Conservation (phyloP, 306 rosid species). For the Cicer bijugum region DNA sequence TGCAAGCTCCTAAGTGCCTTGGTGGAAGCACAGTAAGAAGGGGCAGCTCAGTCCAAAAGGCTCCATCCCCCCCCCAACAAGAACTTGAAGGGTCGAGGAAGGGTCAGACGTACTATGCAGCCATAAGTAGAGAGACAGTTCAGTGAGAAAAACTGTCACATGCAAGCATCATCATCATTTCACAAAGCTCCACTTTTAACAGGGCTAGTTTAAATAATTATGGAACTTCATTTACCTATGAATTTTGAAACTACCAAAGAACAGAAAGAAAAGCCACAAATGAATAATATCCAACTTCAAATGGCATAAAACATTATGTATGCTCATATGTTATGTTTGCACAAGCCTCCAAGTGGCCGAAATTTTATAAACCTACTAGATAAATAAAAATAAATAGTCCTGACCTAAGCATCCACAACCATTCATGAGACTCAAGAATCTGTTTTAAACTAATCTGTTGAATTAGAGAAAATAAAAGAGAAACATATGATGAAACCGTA, state of each 20-base stretch:
- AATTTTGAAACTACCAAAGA: neutral
- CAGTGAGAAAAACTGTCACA: constrained; percentile 10
- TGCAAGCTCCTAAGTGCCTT: constrained; percentile 1
- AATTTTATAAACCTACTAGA: constrained; percentile 6
- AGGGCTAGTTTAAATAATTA: neutral
- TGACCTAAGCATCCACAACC: constrained; percentile 6
- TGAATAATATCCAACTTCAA: constrained; percentile 9
- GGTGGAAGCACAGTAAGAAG: neutral
- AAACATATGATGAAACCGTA: no score
- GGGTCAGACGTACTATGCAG: no score
- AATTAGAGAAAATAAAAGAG: no score
- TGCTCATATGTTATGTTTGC: neutral
- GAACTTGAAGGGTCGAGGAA: no score
- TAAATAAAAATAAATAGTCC: neutral
- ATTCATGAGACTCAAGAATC: constrained; percentile 11
- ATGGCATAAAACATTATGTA: constrained; percentile 4
- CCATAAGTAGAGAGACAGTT: neutral
- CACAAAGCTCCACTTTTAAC: neutral
- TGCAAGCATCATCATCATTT: neutral
- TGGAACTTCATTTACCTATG: constrained; percentile 13
- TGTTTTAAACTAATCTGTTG: constrained; percentile 9
- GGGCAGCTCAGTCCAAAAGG: neutral
- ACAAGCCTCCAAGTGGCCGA: neutral
- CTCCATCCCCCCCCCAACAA: no score
- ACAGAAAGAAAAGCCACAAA: neutral